A percentile compares a stretch with the other conserved stretches of the same genome.
Conservation (phyloP, 148 eudicot genomes). For the Camellia lanceoleosa region DNA sequence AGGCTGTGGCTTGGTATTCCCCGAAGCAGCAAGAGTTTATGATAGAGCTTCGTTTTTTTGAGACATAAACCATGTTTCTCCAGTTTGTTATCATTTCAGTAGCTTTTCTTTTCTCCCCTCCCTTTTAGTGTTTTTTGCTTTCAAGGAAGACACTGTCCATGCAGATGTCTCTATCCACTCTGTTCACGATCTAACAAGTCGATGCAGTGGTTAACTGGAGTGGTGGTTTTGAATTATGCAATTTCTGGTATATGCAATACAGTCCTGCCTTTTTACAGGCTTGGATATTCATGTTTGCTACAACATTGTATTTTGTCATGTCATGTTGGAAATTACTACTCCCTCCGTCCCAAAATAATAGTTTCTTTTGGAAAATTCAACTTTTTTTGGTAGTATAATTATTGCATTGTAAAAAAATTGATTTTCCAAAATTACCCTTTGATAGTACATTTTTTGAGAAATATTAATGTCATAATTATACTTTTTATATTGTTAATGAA, state of each 20-base stretch:
- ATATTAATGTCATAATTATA: too few relatives aligned
- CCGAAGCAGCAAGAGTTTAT: constrained; percentile 77
- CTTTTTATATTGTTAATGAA: too few relatives aligned
- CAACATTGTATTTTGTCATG: neutral
- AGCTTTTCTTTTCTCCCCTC: neutral
- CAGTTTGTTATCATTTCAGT: neutral
- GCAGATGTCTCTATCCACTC: neutral
- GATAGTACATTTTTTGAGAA: too few relatives aligned
- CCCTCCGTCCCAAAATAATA: too few relatives aligned
- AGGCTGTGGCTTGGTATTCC: constrained; percentile 86
- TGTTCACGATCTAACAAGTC: neutral
- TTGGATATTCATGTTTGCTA: neutral
- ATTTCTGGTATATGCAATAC: neutral
- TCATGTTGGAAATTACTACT: neutral
- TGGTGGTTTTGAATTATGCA: neutral
- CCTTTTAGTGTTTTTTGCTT: neutral
- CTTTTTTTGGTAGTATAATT: too few relatives aligned
- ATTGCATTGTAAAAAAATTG: too few relatives aligned
- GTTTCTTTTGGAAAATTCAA: too few relatives aligned
- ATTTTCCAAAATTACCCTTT: too few relatives aligned
- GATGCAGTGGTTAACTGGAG: neutral
- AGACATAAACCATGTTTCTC: constrained; percentile 31
- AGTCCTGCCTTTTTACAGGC: too few relatives aligned
- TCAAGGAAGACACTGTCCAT: neutral
- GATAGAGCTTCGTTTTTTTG: constrained; percentile 86